A percentile compares a stretch with the other conserved stretches of the same genome.
These are phyloP conservation scores for Aspergillus pseudoviridinutans DNA, from an alignment of 2,329 filamentous ascomycete species.

Conservation along the genomic window DNA sequence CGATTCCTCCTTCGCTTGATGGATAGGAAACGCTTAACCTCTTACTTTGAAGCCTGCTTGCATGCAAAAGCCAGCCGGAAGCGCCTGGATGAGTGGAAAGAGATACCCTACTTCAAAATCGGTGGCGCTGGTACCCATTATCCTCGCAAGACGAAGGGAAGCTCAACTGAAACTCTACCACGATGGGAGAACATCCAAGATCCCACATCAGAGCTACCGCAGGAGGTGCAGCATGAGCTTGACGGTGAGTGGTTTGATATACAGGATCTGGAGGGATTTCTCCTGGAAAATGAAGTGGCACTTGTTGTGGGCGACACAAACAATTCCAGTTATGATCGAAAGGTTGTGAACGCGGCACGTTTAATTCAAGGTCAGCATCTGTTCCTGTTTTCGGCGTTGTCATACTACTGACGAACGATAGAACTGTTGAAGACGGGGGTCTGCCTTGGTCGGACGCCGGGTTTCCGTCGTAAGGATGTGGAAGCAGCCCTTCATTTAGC, in stretches of 20 bases:
- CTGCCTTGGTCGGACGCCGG: constrained; percentile 24
- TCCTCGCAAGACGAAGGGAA: constrained; percentile 5
- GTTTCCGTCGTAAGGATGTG: constrained; percentile 19
- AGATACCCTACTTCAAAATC: constrained; percentile 1
- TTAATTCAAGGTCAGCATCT: constrained; percentile 15
- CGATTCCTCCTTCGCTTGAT: constrained; percentile 12
- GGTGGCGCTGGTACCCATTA: constrained; percentile 19
- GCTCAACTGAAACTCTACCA: constrained; percentile 2
- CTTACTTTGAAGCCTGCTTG: not conserved
- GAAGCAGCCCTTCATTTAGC: constrained; percentile 14
- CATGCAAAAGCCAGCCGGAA: not conserved
- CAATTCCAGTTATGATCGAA: not conserved
- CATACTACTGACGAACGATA: constrained; percentile 8
- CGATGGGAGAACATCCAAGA: constrained; percentile 11
- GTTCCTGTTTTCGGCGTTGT: not conserved
- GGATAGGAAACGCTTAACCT: not conserved
- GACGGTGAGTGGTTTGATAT: constrained; percentile 25
- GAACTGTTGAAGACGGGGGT: constrained; percentile 16
- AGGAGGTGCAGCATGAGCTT: constrained; percentile 11
- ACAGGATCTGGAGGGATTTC: constrained; percentile 19
- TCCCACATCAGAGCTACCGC: constrained; percentile 10
- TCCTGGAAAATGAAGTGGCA: constrained; percentile 14
- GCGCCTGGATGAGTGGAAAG: not conserved
- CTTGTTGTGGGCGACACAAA: constrained; percentile 7
- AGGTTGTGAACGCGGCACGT: constrained; percentile 8